These are phyloP conservation scores for Solanum chilense DNA, from an alignment of 257 asterid genomes.

Conservation along the genomic window DNA sequence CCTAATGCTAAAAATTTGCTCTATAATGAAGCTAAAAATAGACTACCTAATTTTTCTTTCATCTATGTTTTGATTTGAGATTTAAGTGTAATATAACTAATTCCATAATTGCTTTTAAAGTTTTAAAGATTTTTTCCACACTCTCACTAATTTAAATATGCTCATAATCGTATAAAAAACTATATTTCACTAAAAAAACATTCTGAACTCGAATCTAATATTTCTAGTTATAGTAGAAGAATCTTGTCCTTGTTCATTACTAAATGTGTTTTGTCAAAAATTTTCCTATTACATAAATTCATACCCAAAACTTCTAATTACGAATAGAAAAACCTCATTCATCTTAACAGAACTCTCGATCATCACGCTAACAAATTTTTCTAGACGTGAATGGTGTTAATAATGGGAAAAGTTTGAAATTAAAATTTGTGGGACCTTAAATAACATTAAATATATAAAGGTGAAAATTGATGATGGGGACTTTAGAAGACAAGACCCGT, in stretches of 20 bases:
- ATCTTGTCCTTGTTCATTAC: background rate
- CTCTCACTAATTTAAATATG: background rate
- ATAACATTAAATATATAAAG: conserved; percentile 31
- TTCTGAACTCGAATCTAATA: too few relatives aligned
- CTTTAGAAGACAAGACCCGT: conserved; percentile 25
- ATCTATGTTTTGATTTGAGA: background rate
- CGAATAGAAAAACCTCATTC: background rate
- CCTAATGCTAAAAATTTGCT: background rate
- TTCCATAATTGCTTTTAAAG: background rate
- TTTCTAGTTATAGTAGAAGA: background rate
- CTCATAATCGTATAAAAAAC: background rate
- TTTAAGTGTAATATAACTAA: background rate
- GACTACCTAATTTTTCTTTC: background rate
- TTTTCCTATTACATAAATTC: background rate
- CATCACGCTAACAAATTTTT: background rate
- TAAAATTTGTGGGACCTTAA: conserved; percentile 6
- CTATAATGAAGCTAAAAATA: background rate
- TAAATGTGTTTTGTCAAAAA: background rate
- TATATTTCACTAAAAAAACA: too few relatives aligned
- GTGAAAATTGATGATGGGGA: background rate
- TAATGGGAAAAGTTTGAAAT: background rate
- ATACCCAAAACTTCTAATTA: background rate
- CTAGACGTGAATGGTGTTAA: background rate
- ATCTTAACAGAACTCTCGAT: background rate
- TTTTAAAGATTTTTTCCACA: background rate